These are phyloP conservation scores for Viridothelium virens DNA, from an alignment of 495 filamentous ascomycete genomes.

Conservation along the genomic window DNA sequence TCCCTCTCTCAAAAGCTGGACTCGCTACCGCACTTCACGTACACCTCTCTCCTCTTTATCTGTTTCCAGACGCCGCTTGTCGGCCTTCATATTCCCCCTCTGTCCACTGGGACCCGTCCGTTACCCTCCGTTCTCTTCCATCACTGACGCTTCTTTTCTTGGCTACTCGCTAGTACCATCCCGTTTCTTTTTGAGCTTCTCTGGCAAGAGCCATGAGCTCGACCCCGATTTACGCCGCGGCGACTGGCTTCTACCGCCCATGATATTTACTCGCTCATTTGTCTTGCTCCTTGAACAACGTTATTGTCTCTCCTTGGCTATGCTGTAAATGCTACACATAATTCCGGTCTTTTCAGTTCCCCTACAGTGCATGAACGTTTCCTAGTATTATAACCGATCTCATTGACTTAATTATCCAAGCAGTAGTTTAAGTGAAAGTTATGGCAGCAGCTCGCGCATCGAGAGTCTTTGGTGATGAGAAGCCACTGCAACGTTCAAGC, in stretches of 20 bases:
- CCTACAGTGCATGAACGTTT: neutral
- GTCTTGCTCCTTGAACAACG: neutral
- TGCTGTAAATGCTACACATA: neutral
- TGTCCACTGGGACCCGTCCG: neutral
- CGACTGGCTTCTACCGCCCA: neutral
- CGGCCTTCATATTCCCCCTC: neutral
- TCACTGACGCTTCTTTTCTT: neutral
- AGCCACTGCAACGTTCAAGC: constrained; percentile 3
- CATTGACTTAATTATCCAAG: neutral
- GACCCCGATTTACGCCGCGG: neutral
- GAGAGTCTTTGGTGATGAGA: neutral
- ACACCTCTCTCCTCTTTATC: neutral
- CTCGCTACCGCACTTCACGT: neutral
- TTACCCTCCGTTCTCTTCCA: neutral
- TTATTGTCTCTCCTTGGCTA: neutral
- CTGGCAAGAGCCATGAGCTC: constrained; percentile 2
- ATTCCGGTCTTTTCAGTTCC: neutral
- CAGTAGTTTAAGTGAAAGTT: neutral
- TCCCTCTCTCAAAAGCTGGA: neutral
- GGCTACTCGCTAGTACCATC: neutral
- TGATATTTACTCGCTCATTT: neutral
- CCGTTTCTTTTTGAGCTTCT: neutral
- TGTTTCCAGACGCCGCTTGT: neutral
- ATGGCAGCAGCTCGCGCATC: neutral
- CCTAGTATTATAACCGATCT: neutral